These are phyloP conservation scores for Plantago lanceolata DNA, from an alignment of 305 asterid species.

Conservation along the genomic window DNA sequence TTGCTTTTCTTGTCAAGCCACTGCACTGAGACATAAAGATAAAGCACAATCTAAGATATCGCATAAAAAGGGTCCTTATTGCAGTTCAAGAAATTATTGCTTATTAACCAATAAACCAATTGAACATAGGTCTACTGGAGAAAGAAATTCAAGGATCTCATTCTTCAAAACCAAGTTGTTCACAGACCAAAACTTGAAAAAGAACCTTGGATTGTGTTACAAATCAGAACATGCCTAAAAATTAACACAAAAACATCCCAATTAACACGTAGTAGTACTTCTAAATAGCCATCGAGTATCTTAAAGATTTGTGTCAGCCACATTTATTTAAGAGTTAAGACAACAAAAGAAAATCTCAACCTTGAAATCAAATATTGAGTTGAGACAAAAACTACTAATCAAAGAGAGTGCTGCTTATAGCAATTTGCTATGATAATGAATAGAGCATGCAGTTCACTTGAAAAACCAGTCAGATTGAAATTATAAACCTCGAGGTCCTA, in stretches of 20 bases:
- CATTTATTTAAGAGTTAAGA: background rate
- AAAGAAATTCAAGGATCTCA: conserved; percentile 4
- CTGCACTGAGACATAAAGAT: conserved; percentile 61
- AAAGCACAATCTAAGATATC: conserved; percentile 33
- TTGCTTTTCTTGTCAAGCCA: conserved; percentile 94
- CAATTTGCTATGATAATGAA: conserved; percentile 5
- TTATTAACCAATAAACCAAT: background rate
- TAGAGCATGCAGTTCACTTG: background rate
- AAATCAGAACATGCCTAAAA: background rate
- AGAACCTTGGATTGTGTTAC: background rate
- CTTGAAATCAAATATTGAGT: background rate
- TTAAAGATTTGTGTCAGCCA: background rate
- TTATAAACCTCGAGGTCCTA: conserved; percentile 4
- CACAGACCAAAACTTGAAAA: conserved; percentile 14
- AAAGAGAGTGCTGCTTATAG: background rate
- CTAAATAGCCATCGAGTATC: conserved; percentile 6
- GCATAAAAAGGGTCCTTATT: conserved; percentile 14
- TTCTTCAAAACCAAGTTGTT: conserved; percentile 6
- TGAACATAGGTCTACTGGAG: conserved; percentile 14
- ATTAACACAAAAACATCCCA: conserved; percentile 6
- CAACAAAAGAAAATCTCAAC: background rate
- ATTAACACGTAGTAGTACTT: conserved; percentile 7
- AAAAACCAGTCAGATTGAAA: conserved; percentile 9
- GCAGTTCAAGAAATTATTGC: background rate
- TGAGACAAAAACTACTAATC: conserved; percentile 2